Percentiles rank a stretch among this genome's conserved stretches.
These are phyloP conservation scores for Boletus reticuloceps DNA, from an alignment of 768 basidiomycete genomes.

Conservation along the genomic window DNA sequence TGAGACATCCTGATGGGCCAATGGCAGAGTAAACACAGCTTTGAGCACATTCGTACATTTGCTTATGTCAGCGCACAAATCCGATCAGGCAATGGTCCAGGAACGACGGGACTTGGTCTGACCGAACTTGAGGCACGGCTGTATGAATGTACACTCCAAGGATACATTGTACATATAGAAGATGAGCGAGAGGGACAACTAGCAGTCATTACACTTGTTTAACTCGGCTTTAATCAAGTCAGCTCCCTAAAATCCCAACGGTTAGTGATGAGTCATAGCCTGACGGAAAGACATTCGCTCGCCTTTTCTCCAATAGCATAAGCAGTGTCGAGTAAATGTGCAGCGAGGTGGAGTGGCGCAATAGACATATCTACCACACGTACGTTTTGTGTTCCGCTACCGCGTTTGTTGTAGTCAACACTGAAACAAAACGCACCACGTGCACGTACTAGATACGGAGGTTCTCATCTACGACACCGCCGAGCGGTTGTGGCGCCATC, in stretches of 20 bases:
- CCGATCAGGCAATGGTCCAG: too few relatives aligned
- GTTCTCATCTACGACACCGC: slow-evolving; percentile 17
- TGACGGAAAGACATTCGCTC: neutral
- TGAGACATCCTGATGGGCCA: slow-evolving; percentile 74
- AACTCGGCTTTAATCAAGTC: slow-evolving; percentile 4
- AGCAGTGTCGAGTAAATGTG: slow-evolving; percentile 16
- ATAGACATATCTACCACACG: slow-evolving; percentile 19
- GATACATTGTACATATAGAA: too few relatives aligned
- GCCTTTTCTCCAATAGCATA: slow-evolving; percentile 20
- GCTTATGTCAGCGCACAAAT: neutral
- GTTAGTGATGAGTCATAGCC: neutral
- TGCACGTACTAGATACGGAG: slow-evolving; percentile 15
- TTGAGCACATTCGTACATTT: neutral
- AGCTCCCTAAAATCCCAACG: slow-evolving; percentile 4
- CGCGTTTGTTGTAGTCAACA: neutral
- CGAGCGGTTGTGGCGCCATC: slow-evolving; percentile 17
- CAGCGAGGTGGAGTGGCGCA: slow-evolving; percentile 11
- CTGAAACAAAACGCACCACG: neutral
- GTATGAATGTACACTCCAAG: too few relatives aligned
- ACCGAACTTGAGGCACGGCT: too few relatives aligned
- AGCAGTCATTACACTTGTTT: too few relatives aligned
- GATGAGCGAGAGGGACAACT: too few relatives aligned
- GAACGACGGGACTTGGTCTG: too few relatives aligned
- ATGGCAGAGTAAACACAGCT: too few relatives aligned
- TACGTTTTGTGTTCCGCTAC: slow-evolving; percentile 15